A percentile compares a stretch with the other conserved stretches of the same genome.
Evolutionary conservation across 2,329 filamentous ascomycete species (phyloP).

Genomic region (Blumeriella jaapii): DNA sequence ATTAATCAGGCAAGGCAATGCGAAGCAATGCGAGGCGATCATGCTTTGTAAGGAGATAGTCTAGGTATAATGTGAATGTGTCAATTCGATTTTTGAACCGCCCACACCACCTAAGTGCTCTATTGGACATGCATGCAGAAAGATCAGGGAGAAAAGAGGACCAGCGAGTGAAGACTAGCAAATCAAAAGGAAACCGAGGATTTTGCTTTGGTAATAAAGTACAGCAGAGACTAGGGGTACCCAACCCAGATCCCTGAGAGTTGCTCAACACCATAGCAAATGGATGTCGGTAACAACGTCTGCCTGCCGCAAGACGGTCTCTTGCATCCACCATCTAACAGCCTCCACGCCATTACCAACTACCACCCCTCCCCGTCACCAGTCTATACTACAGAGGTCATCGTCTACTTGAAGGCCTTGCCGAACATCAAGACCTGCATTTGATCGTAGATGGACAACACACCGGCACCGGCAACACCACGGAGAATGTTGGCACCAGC

Average conservation of each 20-base stretch:
- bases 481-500: conserved; percentile 99
- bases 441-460: conserved; percentile 99
- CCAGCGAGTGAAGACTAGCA: conserved; percentile 19
- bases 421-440: conserved; percentile 98
- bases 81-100: conserved; percentile 12
- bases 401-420: conserved; percentile 82
- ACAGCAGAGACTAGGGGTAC: conserved; percentile 25
- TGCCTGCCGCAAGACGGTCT: conserved; percentile 20
- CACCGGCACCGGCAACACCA: conserved; percentile 99
- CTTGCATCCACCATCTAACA: conserved; percentile 11
- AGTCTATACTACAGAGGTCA: conserved; percentile 22
- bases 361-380: conserved; percentile 8
- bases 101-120: conserved; percentile 6
- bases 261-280: conserved; percentile 28
- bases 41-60: not conserved
- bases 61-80: conserved; percentile 8
- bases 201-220: conserved; percentile 31
- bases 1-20: no score
- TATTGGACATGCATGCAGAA: conserved; percentile 13
- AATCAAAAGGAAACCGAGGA: conserved; percentile 26
- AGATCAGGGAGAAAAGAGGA: conserved; percentile 15
- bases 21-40: not conserved
- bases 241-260: conserved; percentile 23
- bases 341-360: conserved; percentile 17
- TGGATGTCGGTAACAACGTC: conserved; percentile 27